Evolutionary conservation across 2,329 filamentous ascomycete species (phyloP).

Genomic region (Didymellaceae sp.): DNA sequence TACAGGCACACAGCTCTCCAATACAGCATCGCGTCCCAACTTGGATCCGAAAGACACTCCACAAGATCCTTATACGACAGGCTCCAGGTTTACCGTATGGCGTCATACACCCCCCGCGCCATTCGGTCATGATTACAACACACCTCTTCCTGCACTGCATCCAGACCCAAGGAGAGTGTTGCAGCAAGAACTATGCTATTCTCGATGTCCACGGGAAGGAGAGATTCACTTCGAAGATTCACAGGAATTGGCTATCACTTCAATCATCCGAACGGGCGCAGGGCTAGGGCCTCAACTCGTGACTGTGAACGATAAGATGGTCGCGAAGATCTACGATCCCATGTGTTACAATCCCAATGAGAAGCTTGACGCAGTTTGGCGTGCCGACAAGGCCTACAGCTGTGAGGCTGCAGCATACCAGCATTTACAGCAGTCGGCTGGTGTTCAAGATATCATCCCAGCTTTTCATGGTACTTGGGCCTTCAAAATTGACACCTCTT

Average conservation of each 20-base stretch:
- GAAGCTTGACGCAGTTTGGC: not conserved
- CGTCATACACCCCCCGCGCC: not conserved
- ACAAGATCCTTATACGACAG: not conserved
- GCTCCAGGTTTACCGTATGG: not conserved
- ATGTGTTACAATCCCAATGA: not conserved
- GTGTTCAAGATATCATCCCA: not conserved
- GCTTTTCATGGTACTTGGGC: not conserved
- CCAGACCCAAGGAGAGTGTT: not conserved
- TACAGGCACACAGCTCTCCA: not conserved
- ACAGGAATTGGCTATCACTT: not conserved
- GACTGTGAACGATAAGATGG: not conserved
- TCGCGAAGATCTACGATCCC: not conserved
- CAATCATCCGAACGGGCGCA: not conserved
- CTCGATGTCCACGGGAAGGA: not conserved
- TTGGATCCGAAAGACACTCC: not conserved
- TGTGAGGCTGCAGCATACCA: not conserved
- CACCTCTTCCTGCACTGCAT: not conserved
- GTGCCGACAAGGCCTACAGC: not conserved
- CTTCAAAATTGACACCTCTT: not conserved
- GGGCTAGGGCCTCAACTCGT: not conserved
- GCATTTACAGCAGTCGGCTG: not conserved
- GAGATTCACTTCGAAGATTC: not conserved
- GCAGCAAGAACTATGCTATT: not conserved
- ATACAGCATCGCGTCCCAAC: not conserved
- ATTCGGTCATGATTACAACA: not conserved